phyloP scores from a whole-genome alignment of 2,329 filamentous ascomycete genomes.

The Colletotrichum camelliae region DNA sequence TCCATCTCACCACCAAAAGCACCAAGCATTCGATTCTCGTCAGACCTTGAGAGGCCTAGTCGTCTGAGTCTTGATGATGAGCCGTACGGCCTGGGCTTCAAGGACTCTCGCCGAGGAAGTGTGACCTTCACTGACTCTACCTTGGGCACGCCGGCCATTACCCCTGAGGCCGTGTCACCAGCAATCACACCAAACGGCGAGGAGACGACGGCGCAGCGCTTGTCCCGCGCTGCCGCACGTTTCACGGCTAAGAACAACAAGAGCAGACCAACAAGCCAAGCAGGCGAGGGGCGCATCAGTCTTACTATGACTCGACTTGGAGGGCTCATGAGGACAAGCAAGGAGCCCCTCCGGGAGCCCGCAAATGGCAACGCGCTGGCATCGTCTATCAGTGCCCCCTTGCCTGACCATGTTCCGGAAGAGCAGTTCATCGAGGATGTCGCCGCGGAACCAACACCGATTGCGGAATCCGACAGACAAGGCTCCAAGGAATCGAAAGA shows the following conservation, averaged over 20 bases:
- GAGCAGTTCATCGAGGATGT: conserved; percentile 25
- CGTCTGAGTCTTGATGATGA: conserved; percentile 53
- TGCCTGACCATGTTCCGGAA: conserved; percentile 13
- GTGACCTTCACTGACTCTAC: conserved; percentile 53
- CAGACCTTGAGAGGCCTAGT: conserved; percentile 54
- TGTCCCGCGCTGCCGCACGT: conserved; percentile 63
- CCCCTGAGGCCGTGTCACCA: conserved; percentile 41
- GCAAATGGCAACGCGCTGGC: conserved; percentile 17
- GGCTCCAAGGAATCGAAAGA: conserved; percentile 21
- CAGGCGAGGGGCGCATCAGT: conserved; percentile 63
- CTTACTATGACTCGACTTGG: conserved; percentile 62
- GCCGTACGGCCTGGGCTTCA: conserved; percentile 35
- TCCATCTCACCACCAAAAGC: conserved; percentile 40
- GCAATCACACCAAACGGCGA: conserved; percentile 49
- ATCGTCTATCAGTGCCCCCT: conserved; percentile 6
- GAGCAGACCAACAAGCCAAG: conserved; percentile 64
- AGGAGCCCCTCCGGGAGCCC: conserved; percentile 47
- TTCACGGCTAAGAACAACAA: conserved; percentile 52
- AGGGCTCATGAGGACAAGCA: conserved; percentile 56
- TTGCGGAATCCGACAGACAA: conserved; percentile 17
- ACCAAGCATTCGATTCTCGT: conserved; percentile 60
- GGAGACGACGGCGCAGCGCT: conserved; percentile 57
- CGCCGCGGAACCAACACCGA: neutral
- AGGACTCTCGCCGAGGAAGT: conserved; percentile 55
- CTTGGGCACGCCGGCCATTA: conserved; percentile 40